These are phyloP conservation scores for Raddia distichophylla DNA, from an alignment of 176 grass and related monocot species.

Conservation along the genomic window DNA sequence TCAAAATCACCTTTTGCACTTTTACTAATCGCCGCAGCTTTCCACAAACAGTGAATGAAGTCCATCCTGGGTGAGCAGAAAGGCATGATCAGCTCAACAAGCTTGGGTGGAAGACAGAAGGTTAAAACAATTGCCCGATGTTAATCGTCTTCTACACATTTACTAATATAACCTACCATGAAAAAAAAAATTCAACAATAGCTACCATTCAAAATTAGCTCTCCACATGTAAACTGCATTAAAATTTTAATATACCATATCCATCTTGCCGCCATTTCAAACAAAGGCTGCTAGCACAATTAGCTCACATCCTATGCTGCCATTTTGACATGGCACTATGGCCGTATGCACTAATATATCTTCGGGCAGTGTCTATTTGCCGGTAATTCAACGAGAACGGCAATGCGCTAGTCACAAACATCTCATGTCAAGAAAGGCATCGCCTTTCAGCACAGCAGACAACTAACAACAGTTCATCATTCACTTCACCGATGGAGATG, in stretches of 20 bases:
- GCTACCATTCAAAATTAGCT: neutral
- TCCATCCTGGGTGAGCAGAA: constrained; percentile 73
- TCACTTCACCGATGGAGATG: too few relatives aligned
- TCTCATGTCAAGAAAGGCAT: neutral
- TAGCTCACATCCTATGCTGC: neutral
- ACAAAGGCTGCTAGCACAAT: neutral
- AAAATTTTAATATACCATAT: neutral
- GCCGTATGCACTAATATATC: neutral
- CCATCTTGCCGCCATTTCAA: neutral
- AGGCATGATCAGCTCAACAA: constrained; percentile 22
- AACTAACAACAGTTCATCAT: neutral
- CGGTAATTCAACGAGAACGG: neutral
- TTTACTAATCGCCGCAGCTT: constrained; percentile 89
- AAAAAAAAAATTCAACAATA: constrained; percentile 3
- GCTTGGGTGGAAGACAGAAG: neutral
- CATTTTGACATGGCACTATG: neutral
- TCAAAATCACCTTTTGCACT: constrained; percentile 77
- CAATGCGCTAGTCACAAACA: too few relatives aligned
- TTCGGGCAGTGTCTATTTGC: too few relatives aligned
- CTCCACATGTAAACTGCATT: neutral
- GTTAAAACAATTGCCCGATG: neutral
- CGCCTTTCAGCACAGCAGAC: neutral
- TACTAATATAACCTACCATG: neutral
- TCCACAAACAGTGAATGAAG: constrained; percentile 98
- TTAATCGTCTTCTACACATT: neutral